Percentiles rank a stretch among this genome's conserved stretches.
phyloP scores from a whole-genome alignment of 805 yeast genomes.

The Ogataea parapolymorpha region DNA sequence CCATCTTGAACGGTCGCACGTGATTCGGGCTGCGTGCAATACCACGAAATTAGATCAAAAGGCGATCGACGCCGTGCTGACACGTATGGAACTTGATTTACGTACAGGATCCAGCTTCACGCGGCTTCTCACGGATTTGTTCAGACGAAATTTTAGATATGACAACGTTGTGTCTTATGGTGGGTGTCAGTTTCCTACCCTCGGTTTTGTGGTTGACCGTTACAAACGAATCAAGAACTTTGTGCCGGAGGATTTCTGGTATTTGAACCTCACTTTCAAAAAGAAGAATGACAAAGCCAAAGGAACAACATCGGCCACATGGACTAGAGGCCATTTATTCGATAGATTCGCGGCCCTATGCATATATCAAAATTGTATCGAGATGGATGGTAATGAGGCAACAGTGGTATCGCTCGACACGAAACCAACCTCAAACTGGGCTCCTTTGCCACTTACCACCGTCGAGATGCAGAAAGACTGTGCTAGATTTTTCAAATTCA shows the following conservation, averaged over 20 bases:
- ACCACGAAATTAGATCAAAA: constrained; percentile 63
- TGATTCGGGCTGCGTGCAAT: constrained; percentile 66
- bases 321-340: constrained; percentile 72
- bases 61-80: constrained; percentile 78
- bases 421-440: constrained; percentile 68
- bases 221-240: constrained; percentile 72
- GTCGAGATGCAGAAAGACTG: constrained; percentile 91
- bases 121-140: constrained; percentile 61
- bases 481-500: constrained; percentile 64
- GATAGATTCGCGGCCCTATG: constrained; percentile 65
- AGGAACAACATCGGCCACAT: constrained; percentile 46
- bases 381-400: constrained; percentile 42
- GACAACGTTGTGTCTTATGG: constrained; percentile 69
- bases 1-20: constrained; percentile 75
- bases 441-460: constrained; percentile 91
- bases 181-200: constrained; percentile 91
- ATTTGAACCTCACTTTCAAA: constrained; percentile 49
- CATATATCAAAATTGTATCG: constrained; percentile 66
- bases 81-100: constrained; percentile 83
- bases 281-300: constrained; percentile 32
- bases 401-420: constrained; percentile 47
- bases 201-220: constrained; percentile 94
- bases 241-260: constrained; percentile 79
- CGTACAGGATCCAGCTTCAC: constrained; percentile 90
- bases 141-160: constrained; percentile 33